Base-by-base conservation (phyloP, 2,329 filamentous ascomycete genomes). In the Fusarium euwallaceae region DNA sequence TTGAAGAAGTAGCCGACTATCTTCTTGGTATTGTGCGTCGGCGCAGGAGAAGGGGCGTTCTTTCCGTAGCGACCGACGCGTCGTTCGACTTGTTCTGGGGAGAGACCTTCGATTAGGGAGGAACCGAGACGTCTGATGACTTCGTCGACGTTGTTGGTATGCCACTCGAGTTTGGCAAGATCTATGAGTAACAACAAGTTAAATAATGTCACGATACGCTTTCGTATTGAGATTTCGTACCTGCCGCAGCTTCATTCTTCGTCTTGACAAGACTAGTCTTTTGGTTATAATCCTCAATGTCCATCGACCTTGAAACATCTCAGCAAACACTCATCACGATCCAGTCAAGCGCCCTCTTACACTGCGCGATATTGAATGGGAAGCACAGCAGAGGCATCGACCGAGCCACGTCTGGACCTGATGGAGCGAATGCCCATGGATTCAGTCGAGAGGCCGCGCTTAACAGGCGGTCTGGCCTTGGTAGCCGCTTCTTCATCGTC, bases 1-100 rank as follows among this genome's bases (percentile, higher is more conserved):
- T 92, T 92, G 83, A 95, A 95, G 76, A 95, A 91, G 82, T 95
- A 95, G 20, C 89, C 89, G 37, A 92, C 82, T 6, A 91, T 87
- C 70, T 89, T 90, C 24, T 70, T 74, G 3, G 66, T 68, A 43
- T 70, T 66, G 32, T 74, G 71, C 4, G 71, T 75, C 41, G 69
- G 71, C 4, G 71, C 66, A 4, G 71, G 73, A 24, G 73, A 75
- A 4, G 71, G 71, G 1, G 71, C 69, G 32, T 75, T 75, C 51
- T 72, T 75, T 16, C 73, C 73, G 20, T 75, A 74, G 45, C 67
- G 64, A n/a, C 58, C 53, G 59, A 66, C 16, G 14, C 71, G 69
- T 3, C 69, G 66, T 24, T 70, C 58, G 51, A 72, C 48, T 41
- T 75, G 69, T 29, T 66, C 69, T 5, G 41, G 10, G 29, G 73